phyloP scores from a whole-genome alignment of 257 asterid species.

The Paulownia fortunei region DNA sequence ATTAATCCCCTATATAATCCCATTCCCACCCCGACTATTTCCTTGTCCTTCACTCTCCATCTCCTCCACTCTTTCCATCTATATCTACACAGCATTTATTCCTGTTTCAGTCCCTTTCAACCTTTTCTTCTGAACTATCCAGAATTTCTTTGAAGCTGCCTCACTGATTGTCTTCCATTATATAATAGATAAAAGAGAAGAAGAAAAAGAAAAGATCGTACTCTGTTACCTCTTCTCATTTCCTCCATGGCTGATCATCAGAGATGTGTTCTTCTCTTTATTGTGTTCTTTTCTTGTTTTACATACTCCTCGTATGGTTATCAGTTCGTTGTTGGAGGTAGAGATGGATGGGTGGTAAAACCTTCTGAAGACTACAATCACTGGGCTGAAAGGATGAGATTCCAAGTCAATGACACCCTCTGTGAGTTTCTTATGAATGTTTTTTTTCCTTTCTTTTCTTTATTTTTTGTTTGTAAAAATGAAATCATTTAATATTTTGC shows the following conservation, averaged over 20 bases:
- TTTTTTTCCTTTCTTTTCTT: not conserved
- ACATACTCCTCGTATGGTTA: constrained; percentile 29
- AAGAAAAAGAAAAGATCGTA: not conserved
- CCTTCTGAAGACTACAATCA: constrained; percentile 57
- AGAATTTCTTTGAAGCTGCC: not conserved
- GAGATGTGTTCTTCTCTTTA: constrained; percentile 11
- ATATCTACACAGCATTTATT: not conserved
- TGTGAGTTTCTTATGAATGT: constrained; percentile 37
- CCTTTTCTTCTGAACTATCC: not conserved
- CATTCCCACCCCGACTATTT: too few species aligned
- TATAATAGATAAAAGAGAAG: not conserved
- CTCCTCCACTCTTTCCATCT: not conserved
- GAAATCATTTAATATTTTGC: too few species aligned
- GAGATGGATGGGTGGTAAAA: constrained; percentile 60
- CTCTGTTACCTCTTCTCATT: not conserved
- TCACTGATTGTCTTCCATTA: not conserved
- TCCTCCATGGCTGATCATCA: constrained; percentile 46
- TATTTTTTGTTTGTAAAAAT: not conserved
- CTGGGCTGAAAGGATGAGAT: constrained; percentile 66
- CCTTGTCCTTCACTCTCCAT: not conserved
- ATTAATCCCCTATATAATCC: constrained; percentile 18
- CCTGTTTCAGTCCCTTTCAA: not conserved
- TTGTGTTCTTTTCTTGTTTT: constrained; percentile 29
- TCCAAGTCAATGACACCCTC: constrained; percentile 76
- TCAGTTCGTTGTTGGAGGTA: constrained; percentile 64